Conservation (phyloP, 1,284 basidiomycete genomes). For the Stereum hirsutum region DNA sequence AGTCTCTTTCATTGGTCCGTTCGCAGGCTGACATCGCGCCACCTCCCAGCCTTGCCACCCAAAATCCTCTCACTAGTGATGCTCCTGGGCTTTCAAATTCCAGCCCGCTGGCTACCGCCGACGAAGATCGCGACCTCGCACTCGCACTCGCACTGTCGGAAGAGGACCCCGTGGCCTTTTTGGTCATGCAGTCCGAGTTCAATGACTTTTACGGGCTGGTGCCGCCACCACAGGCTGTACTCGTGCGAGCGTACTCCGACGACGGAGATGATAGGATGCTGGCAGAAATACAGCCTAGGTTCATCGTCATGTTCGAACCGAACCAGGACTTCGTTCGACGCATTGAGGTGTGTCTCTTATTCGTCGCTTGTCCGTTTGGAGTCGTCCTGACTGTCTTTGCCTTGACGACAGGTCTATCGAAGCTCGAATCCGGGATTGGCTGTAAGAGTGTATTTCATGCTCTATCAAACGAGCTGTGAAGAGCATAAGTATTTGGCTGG, state of each 20-base stretch:
- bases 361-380: not conserved
- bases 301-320: conserved; percentile 94
- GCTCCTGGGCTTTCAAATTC: not conserved
- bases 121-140: conserved; percentile 17
- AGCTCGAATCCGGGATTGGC: conserved; percentile 72
- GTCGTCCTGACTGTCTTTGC: conserved; percentile 1
- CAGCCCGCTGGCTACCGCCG: conserved; percentile 14
- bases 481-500: conserved; percentile 92
- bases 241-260: conserved; percentile 85
- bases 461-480: conserved; percentile 89
- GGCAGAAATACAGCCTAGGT: conserved; percentile 83
- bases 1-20: not conserved
- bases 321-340: conserved; percentile 89
- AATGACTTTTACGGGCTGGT: conserved; percentile 81
- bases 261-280: conserved; percentile 90
- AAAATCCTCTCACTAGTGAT: not conserved
- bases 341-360: conserved; percentile 60
- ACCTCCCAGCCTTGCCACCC: conserved; percentile 2
- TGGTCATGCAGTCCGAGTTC: conserved; percentile 46
- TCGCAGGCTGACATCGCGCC: not conserved
- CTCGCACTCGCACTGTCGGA: conserved; percentile 11
- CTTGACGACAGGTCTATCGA: conserved; percentile 61
- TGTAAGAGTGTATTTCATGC: conserved; percentile 93
- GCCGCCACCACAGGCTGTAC: conserved; percentile 70
- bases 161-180: conserved; percentile 10